phyloP scores from a whole-genome alignment of 2,329 filamentous ascomycete genomes.

The Colletotrichum coccodes region DNA sequence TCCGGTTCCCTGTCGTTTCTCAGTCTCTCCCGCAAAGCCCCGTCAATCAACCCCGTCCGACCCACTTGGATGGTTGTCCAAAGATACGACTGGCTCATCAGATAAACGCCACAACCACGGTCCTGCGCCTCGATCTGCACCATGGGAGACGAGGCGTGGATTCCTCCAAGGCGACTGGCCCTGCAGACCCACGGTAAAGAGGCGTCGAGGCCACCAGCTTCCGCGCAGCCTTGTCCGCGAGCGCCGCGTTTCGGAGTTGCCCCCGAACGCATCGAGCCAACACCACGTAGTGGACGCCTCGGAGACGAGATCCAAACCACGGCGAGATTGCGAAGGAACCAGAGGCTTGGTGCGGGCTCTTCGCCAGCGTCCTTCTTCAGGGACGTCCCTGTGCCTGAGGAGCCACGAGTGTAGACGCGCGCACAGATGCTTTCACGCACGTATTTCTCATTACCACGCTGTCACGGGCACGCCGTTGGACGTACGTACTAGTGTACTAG shows the following conservation, averaged over 20 bases:
- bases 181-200: background rate
- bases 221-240: constrained; percentile 5
- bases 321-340: constrained; percentile 1
- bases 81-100: constrained; percentile 23
- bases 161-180: background rate
- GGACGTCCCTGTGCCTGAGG: background rate
- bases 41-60: background rate
- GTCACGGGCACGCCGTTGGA: background rate
- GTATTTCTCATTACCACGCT: background rate
- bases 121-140: constrained; percentile 11
- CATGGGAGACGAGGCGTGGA: background rate
- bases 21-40: background rate
- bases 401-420: background rate
- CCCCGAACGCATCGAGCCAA: constrained; percentile 13
- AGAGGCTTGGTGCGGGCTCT: background rate
- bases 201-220: constrained; percentile 9
- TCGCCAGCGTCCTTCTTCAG: background rate
- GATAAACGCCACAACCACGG: constrained; percentile 1
- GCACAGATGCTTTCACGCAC: background rate
- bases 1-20: background rate
- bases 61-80: constrained; percentile 6
- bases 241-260: constrained; percentile 3
- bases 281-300: background rate
- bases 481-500: background rate
- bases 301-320: background rate